Evolutionary conservation across 1,139 yeast species (phyloP), one percentile per base, ranked within the genome.

Genomic region (Lipomyces yarrowii): DNA sequence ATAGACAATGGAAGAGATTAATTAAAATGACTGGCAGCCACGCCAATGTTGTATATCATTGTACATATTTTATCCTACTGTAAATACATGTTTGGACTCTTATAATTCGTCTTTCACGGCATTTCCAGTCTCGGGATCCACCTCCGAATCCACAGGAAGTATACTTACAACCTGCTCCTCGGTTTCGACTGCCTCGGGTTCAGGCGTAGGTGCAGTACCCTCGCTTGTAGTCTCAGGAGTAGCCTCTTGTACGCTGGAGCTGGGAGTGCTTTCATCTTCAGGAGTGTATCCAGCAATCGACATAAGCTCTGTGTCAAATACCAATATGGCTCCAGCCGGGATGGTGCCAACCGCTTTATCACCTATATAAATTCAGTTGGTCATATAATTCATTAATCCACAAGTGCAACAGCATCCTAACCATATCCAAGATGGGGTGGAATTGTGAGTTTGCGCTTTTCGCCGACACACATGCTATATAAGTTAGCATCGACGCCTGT

Each of bases 351-450:
- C 52, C 1, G 56, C 39, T 23, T 21, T 35, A 8, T 35, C 48
- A 33, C 64, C 62, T 59, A 59, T 6, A 11, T 10, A n/a, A 10
- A 6, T 6, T 13, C 42, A 30, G 55, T n/a, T 57, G 26, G n/a
- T 10, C 42, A 56, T 35, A 10, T 42, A 26, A 18, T 21, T 42
- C 11, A n/a, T 42, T 7, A 21, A 42, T 42, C 21, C 48, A 15
- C 54, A 35, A 23, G 23, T 21, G 11, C 30, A 15, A 15, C 30
- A 13, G 39, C 46, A 26, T 8, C 56, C 62, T 23, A 37, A 71
- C 98, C 98, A 80, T 94, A 94, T 72, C 96, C 99, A 79, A 91
- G 88, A 74, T 89, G 87, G 69, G 97, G 68, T 73, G 98, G 96
- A 74, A 93, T 91, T 74, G 94, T 91, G 77, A 94, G 83, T 78